Percentiles rank a stretch among this genome's conserved stretches.
Evolutionary conservation across 75 land plant genomes (phyloP).

Genomic region (Pinus albicaulis): DNA sequence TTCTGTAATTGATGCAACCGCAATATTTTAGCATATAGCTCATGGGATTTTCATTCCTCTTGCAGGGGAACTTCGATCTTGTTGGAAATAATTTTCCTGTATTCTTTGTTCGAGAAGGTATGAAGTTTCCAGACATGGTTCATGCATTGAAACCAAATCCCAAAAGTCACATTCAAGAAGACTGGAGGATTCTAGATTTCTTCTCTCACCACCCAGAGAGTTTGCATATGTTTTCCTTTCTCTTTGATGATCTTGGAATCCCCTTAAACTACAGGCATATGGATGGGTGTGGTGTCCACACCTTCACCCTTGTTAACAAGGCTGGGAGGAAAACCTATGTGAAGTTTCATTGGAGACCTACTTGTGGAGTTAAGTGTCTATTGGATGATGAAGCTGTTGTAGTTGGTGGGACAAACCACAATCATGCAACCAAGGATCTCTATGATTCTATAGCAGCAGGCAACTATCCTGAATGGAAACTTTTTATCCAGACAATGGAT

Average conservation of each 20-base stretch:
- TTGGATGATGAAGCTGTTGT: conserved; percentile 68
- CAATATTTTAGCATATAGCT: too few species aligned
- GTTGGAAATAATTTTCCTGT: conserved; percentile 84
- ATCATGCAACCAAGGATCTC: conserved; percentile 87
- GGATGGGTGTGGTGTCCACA: conserved; percentile 85
- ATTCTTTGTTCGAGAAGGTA: conserved; percentile 77
- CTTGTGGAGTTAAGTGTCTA: conserved; percentile 69
- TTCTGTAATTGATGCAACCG: too few species aligned
- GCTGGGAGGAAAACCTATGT: conserved; percentile 66
- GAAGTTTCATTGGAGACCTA: conserved; percentile 84
- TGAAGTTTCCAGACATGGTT: conserved; percentile 83
- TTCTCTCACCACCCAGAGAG: conserved; percentile 80
- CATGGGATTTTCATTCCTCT: background rate
- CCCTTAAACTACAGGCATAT: conserved; percentile 87
- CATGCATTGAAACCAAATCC: conserved; percentile 87
- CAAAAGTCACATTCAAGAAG: conserved; percentile 74
- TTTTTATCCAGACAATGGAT: conserved; percentile 73
- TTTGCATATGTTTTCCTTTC: conserved; percentile 65
- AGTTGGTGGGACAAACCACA: conserved; percentile 80
- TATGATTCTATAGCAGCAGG: conserved; percentile 77
- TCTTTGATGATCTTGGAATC: conserved; percentile 72
- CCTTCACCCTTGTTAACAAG: conserved; percentile 66
- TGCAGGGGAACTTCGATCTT: conserved; percentile 78
- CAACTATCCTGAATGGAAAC: conserved; percentile 86
- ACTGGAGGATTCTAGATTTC: conserved; percentile 80